A percentile compares a stretch with the other conserved stretches of the same genome.
phyloP scores from a whole-genome alignment of 768 basidiomycete species.

The Panus rudis region DNA sequence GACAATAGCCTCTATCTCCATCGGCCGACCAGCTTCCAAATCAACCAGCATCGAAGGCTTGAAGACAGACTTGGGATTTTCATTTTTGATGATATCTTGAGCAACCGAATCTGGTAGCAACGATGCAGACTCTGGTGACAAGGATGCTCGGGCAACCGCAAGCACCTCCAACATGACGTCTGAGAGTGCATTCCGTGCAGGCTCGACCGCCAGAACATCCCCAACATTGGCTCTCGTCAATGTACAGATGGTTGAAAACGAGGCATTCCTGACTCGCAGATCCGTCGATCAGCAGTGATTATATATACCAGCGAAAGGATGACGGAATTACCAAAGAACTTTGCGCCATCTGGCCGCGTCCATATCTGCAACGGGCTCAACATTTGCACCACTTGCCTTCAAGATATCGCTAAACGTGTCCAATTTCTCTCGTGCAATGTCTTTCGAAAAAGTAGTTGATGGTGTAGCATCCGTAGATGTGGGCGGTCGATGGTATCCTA shows the following conservation, averaged over 20 bases:
- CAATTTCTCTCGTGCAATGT: slow-evolving; percentile 9
- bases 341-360: slow-evolving; percentile 25
- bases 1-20: slow-evolving; percentile 33
- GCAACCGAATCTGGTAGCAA: slow-evolving; percentile 19
- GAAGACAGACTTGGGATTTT: slow-evolving; percentile 20
- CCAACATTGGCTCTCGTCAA: slow-evolving; percentile 19
- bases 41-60: slow-evolving; percentile 33
- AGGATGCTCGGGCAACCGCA: slow-evolving; percentile 19
- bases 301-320: neutral
- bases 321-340: slow-evolving; percentile 20
- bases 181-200: slow-evolving; percentile 11
- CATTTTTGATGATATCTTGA: slow-evolving; percentile 17
- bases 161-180: slow-evolving; percentile 26
- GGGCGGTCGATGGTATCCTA: slow-evolving; percentile 21
- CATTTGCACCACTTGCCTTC: slow-evolving; percentile 14
- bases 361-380: slow-evolving; percentile 20
- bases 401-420: slow-evolving; percentile 16
- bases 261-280: slow-evolving; percentile 27
- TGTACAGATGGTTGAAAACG: slow-evolving; percentile 26
- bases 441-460: slow-evolving; percentile 7
- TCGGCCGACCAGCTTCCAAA: slow-evolving; percentile 27
- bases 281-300: slow-evolving; percentile 1
- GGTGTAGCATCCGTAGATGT: neutral
- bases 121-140: slow-evolving; percentile 7
- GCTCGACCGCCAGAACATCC: slow-evolving; percentile 17